Evolutionary conservation across 306 rosid genomes (phyloP), one percentile per base, ranked within the genome.

Genomic region (Casuarina equisetifolia): DNA sequence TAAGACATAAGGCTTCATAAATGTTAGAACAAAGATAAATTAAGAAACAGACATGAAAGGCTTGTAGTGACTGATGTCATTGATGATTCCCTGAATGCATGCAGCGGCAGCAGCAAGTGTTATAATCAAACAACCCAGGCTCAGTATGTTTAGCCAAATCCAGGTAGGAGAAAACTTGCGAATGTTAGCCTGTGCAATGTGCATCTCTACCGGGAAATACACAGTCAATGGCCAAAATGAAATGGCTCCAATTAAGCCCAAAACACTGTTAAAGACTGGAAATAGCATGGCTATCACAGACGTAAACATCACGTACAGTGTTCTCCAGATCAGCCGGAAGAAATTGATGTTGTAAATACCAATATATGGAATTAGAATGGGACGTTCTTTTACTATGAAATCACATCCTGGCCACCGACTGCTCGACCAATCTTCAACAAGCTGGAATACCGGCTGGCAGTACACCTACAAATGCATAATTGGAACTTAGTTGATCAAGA

Each of bases 241-340:
- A 16, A n/a, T 0, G 0, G 97, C 90, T 45, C 97, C 97, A 6
- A 90, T 32, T 1, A 91, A 46, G 6, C 92, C 92, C 70, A 88
- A 25, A 10, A 91, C 48, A 84, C 75, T 78, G 69, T 90, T 91
- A 86, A 91, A 91, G 84, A 90, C 90, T 0, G 97, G 97, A 5
- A 91, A 45, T 17, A 84, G 1, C 43, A 85, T 85, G 7, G 91
- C 89, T 17, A 82, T 0, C 36, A 69, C 45, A 0, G 84, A 68
- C 1, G 88, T 74, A 19, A 74, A 4, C 75, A 76, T 69, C 62
- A 91, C 97, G 12, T 42, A 91, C 0, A 43, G 0, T 66, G 87
- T 77, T 79, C 97, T 86, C 88, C 86, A 88, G 1, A 79, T 72
- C 2, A 75, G 0, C 20, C 92, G 44, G 36, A 91, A 88, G 49